Base-by-base conservation (phyloP, 495 filamentous ascomycete species). In the Neurospora intermedia region DNA sequence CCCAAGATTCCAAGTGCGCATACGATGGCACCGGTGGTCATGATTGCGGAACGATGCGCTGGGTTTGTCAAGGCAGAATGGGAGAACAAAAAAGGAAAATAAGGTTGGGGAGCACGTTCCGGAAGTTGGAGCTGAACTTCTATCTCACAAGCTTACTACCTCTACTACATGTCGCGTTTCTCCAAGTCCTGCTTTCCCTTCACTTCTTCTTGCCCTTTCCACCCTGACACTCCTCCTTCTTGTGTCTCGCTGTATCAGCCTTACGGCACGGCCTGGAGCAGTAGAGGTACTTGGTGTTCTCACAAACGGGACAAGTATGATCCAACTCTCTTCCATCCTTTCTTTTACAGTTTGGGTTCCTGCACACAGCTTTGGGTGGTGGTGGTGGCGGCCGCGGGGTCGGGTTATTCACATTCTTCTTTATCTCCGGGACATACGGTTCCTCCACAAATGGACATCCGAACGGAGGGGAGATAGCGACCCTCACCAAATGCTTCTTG, bases 41-140 rank as follows among this genome's bases (percentile, higher is more conserved):
- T 84, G 72, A 78, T 88, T 70, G 87, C 84, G 6, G 87, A 89
- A 76, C 83, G 83, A 69, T 87, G 81, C 15, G 85, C 85, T 7
- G 84, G 86, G 76, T 71, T 89, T 48, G 82, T 89, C 11, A 85
- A 84, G 72, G 77, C 40, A 31, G 71, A 73, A 27, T 79, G 76
- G 77, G 10, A 39, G 20, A 69, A 74, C 43, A 45, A 46, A 38
- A 73, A 74, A 18, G 39, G 42, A 40, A 69, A 72, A 42, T 76
- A 20, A 69, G 38, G 35, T n/a, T 31, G 15, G 46, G 46, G 46
- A 23, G n/a, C 20, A 13, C 46, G 8, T 0, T 6, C 11, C 13
- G 9, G 23, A 9, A 11, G 9, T 48, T 13, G 23, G n/a, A 48
- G 9, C 9, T 27, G 10, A 23, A 15, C 1, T 4, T 27, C 48